Evolutionary conservation across 2,329 filamentous ascomycete species (phyloP), one percentile per base, ranked within the genome.

Genomic region (Truncatella angustata): DNA sequence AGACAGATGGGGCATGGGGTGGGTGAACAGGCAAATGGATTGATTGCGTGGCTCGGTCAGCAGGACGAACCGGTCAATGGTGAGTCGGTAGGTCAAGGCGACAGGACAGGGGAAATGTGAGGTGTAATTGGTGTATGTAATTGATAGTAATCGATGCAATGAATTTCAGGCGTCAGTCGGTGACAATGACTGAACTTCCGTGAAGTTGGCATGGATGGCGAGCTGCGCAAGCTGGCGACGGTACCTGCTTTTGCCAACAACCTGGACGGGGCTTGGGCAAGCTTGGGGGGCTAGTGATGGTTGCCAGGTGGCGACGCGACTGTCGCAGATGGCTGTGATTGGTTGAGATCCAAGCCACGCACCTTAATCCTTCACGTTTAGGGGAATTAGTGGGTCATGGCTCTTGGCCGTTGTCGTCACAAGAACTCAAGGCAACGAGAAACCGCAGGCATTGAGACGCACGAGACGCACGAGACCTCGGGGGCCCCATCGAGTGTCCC

Each of bases 181-280:
- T 36, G 14, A 36, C 34, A 12, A 12, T 16, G 18, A 16, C 14
- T 12, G 16, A 18, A 21, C 14, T 20, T 39, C n/a, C 18, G 37
- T 20, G 23, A 18, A 18, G 20, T 40, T 11, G 23, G 14, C n/a
- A 9, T 9, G n/a, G n/a, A 16, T 18, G n/a, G 16, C 5, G 36
- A 40, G 37, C 37, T 21, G 37, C 37, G 16, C 37, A 40, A 18
- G 37, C 37, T 21, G 40, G 20, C 20, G 14, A 28, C 34, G 43
- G 43, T 46, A 46, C 43, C 43, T 46, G 43, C 43, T 46, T 46
- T 46, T 46, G 10, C 40, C n/a, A 21, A n/a, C 26, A 28, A 35
- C 30, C 26, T 9, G 18, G 43, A 21, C 26, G 43, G 43, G 43
- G 23, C 23, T 46, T n/a, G n/a, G n/a, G n/a, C n/a, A n/a, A n/a